Base-by-base conservation (phyloP, 2,329 filamentous ascomycete species). In the Coniella lustricola region DNA sequence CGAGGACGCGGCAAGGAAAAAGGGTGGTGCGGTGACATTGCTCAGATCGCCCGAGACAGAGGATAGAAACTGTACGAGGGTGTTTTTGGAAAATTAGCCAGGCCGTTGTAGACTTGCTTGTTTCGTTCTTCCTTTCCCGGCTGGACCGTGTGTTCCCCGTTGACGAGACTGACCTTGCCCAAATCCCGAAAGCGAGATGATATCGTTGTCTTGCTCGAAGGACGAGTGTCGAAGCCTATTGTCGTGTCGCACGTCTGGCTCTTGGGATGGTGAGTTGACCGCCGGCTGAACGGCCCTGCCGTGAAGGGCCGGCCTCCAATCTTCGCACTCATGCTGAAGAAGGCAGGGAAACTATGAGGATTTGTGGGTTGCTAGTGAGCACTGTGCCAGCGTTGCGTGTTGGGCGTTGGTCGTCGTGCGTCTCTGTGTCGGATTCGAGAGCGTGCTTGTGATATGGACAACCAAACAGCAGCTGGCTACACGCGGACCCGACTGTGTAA, bases 1-100 rank as follows among this genome's bases (percentile, higher is more conserved):
- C 12, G 73, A 75, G 18, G 66, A 72, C 0, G 69, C 64, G 0
- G 70, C 69, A 10, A 77, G 65, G 55, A 76, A 71, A 44, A 68
- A 73, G 2, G 72, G 72, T 0, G 74, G 74, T 1, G 72, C 73
- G 1, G 74, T 75, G 38, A 76, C 66, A 48, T 75, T 76, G 49
- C 73, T 69, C 16, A 77, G 68, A 46, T 76, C 74, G 49, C 73
- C 73, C 52, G 73, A 71, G 39, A 75, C 60, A 14, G 63, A 60
- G 21, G 57, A 53, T 14, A 66, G 58, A 51, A 66, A 65, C 62
- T 66, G 45, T 16, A 9, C 10, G 31, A 25, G 13, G 37, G 3
- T 20, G 16, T 8, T 9, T 16, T 2, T 4, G 9, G 17, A 32
- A 9, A 17, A 31, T 22, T 22, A 38, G 25, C 35, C 3, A 8